Evolutionary conservation across 331 rosid species (phyloP).

Genomic region (Spiraea crenata): DNA sequence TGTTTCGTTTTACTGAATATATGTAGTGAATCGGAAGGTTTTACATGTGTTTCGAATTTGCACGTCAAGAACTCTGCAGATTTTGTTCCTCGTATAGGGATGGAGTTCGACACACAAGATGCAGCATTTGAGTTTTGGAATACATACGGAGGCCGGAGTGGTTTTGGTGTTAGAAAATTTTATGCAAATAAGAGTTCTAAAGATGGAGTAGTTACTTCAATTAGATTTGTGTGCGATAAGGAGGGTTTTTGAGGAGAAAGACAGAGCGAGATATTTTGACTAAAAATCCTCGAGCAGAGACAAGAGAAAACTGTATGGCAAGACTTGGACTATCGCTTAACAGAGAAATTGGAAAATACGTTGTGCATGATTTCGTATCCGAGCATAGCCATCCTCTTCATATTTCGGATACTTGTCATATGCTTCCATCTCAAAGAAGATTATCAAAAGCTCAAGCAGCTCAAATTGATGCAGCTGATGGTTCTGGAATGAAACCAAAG

Average conservation of each 20-base stretch:
- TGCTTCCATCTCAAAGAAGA: slow-evolving; percentile 2
- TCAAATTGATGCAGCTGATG: neutral
- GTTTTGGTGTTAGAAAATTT: neutral
- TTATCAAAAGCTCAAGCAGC: neutral
- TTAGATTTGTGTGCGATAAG: neutral
- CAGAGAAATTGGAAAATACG: neutral
- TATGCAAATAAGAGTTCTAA: neutral
- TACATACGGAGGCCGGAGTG: neutral
- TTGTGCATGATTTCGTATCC: neutral
- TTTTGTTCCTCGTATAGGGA: neutral
- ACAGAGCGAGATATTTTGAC: neutral
- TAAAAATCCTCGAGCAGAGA: neutral
- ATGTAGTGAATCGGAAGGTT: neutral
- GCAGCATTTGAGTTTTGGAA: neutral
- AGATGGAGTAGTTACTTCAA: neutral
- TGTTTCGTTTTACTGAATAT: neutral
- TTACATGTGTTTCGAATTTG: neutral
- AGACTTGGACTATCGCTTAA: neutral
- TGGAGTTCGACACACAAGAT: neutral
- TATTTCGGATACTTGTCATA: neutral
- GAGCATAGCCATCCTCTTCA: slow-evolving; percentile 2
- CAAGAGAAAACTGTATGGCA: neutral
- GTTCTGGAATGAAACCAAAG: neutral
- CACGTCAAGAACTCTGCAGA: neutral
- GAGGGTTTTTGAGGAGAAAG: neutral